phyloP scores from a whole-genome alignment of 192 early-diverging fungal species.

The Oehlia diaphana region DNA sequence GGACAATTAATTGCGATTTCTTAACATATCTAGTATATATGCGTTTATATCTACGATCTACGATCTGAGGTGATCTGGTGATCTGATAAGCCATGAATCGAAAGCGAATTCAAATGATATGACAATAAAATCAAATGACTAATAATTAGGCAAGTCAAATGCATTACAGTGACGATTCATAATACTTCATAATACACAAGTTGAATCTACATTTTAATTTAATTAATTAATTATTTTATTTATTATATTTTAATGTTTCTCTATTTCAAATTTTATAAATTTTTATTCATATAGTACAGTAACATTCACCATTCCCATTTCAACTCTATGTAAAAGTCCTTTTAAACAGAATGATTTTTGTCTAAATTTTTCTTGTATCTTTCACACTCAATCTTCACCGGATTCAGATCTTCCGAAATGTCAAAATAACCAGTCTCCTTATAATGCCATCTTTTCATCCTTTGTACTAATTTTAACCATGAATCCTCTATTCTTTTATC shows the following conservation, averaged over 20 bases:
- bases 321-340: neutral
- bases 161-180: too few relatives aligned
- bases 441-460: neutral
- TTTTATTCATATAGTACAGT: neutral
- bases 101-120: too few relatives aligned
- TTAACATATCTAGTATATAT: too few relatives aligned
- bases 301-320: neutral
- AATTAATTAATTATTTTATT: too few relatives aligned
- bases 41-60: too few relatives aligned
- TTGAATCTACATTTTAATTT: too few relatives aligned
- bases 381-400: neutral
- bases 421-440: neutral
- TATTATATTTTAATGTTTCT: neutral
- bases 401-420: neutral
- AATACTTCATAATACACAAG: too few relatives aligned
- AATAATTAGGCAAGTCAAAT: too few relatives aligned
- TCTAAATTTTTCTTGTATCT: neutral
- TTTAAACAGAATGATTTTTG: neutral
- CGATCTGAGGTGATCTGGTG: too few relatives aligned
- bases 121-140: too few relatives aligned
- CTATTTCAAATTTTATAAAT: neutral
- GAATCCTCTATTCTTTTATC: neutral
- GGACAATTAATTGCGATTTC: too few relatives aligned
- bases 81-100: too few relatives aligned
- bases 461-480: neutral